Conservation (phyloP, 2,329 filamentous ascomycete species). For the Beauveria sp. region DNA sequence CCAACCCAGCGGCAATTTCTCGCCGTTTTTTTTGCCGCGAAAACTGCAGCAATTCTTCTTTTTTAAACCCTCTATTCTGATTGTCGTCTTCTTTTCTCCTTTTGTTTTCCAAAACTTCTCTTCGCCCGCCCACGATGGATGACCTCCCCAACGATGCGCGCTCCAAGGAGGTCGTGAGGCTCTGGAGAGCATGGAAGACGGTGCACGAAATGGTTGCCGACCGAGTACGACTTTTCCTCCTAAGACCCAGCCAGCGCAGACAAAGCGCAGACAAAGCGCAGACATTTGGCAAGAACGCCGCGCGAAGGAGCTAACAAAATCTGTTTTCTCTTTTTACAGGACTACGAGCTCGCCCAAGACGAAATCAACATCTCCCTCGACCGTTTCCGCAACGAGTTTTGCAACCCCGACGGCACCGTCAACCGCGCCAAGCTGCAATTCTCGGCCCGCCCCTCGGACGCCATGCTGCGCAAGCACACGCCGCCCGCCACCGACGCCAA, state of each 20-base stretch:
- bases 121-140: conserved; percentile 25
- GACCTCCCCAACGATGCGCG: conserved; percentile 41
- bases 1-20: background rate
- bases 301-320: background rate
- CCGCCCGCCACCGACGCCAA: conserved; percentile 60
- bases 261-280: no score
- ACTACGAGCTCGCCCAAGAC: conserved; percentile 84
- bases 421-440: conserved; percentile 79
- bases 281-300: background rate
- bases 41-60: no score
- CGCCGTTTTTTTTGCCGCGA: no score
- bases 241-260: background rate
- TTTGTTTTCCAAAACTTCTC: background rate
- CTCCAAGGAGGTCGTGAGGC: conserved; percentile 51
- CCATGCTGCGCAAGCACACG: conserved; percentile 81
- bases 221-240: conserved; percentile 52
- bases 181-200: conserved; percentile 93
- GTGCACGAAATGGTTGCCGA: conserved; percentile 93
- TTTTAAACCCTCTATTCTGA: background rate
- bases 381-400: conserved; percentile 69
- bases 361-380: conserved; percentile 82
- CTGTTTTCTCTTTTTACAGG: conserved; percentile 43
- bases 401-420: conserved; percentile 63
- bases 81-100: background rate
- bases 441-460: conserved; percentile 73